Percentiles rank a stretch among this genome's conserved stretches.
Evolutionary conservation across 2,329 filamentous ascomycete species (phyloP).

Genomic region (Ceratocystis variospora): DNA sequence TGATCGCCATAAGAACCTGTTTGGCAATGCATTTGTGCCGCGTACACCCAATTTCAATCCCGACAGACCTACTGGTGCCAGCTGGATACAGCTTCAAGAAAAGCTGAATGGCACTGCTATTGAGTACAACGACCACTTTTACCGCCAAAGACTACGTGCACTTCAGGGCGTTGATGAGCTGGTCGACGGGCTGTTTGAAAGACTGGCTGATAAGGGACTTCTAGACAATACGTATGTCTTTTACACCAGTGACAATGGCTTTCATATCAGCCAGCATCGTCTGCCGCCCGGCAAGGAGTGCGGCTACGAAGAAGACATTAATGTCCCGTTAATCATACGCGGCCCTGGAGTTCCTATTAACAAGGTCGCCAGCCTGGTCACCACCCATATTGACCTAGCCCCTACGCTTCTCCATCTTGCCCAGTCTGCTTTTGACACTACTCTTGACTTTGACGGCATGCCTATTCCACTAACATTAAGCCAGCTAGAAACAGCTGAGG

Average conservation of each 20-base stretch:
- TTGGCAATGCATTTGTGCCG: conserved; percentile 44
- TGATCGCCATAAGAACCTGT: conserved; percentile 45
- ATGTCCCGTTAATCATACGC: conserved; percentile 37
- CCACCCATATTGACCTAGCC: conserved; percentile 40
- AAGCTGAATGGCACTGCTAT: conserved; percentile 25
- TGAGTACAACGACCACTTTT: conserved; percentile 29
- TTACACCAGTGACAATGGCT: conserved; percentile 41
- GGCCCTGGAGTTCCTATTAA: conserved; percentile 34
- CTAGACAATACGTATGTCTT: conserved; percentile 37
- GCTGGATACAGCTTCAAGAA: conserved; percentile 32
- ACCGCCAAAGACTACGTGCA: conserved; percentile 31
- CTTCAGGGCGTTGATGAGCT: conserved; percentile 36
- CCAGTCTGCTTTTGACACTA: conserved; percentile 27
- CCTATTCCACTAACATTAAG: conserved; percentile 29
- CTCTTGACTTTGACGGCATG: conserved; percentile 43
- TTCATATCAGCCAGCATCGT: conserved; percentile 40
- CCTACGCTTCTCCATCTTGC: conserved; percentile 38
- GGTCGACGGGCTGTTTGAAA: conserved; percentile 29
- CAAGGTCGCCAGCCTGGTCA: conserved; percentile 28
- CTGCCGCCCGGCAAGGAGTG: conserved; percentile 39
- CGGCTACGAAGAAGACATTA: conserved; percentile 39
- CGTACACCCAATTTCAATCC: conserved; percentile 56
- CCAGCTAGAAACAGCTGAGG: conserved; percentile 20
- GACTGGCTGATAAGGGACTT: conserved; percentile 25
- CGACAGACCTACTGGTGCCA: conserved; percentile 28